A percentile compares a stretch with the other conserved stretches of the same genome.
Conservation (phyloP, 1,139 yeast species). For the Sporopachydermia cereana region DNA sequence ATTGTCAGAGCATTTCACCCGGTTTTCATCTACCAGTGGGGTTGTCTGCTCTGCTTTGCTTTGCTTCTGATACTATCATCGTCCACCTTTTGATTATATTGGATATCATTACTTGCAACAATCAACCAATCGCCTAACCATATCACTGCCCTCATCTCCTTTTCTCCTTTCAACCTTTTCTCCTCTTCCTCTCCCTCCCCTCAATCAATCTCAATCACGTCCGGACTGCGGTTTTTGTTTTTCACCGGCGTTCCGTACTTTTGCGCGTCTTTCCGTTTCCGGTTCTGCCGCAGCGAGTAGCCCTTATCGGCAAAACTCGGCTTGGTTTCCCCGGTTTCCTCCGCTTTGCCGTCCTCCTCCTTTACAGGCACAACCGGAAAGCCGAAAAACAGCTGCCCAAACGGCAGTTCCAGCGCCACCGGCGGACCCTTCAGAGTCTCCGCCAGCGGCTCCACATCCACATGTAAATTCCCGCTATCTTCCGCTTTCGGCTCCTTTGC, state of each 20-base stretch:
- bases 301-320: slow-evolving; percentile 47
- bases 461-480: slow-evolving; percentile 13
- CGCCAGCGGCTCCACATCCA: slow-evolving; percentile 31
- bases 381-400: slow-evolving; percentile 86
- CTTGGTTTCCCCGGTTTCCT: slow-evolving; percentile 24
- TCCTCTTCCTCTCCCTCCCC: slow-evolving; percentile 3
- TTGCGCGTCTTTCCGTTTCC: slow-evolving; percentile 54
- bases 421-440: slow-evolving; percentile 44
- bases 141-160: slow-evolving; percentile 1
- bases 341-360: slow-evolving; percentile 31
- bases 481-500: slow-evolving; percentile 9
- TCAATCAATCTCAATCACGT: slow-evolving; percentile 67
- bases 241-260: slow-evolving; percentile 26
- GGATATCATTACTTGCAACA: no score
- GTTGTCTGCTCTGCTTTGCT: not conserved
- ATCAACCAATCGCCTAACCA: no score
- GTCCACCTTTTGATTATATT: not conserved
- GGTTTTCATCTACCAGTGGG: not conserved
- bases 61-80: not conserved
- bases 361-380: slow-evolving; percentile 74
- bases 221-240: slow-evolving; percentile 43
- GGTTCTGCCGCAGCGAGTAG: slow-evolving; percentile 59
- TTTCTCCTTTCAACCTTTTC: not conserved
- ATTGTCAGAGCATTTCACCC: no score
- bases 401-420: slow-evolving; percentile 62